phyloP scores from a whole-genome alignment of 2,329 filamentous ascomycete species.

The Fusarium zealandicum region DNA sequence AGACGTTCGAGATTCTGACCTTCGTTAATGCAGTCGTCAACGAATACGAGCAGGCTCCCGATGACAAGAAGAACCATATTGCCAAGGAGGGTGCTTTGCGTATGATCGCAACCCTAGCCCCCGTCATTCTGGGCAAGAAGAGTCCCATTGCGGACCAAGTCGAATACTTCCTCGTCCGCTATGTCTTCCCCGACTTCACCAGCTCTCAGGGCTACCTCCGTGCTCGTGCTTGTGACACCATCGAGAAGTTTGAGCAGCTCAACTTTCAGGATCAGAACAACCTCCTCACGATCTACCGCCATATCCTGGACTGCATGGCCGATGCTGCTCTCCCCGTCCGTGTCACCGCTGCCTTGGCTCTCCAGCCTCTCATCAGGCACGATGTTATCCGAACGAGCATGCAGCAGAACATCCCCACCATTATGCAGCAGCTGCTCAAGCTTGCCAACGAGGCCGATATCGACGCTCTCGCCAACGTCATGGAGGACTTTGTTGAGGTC shows the following conservation, averaged over 20 bases:
- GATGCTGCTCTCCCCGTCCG: conserved; percentile 92
- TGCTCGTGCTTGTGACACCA: conserved; percentile 92
- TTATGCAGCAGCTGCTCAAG: conserved; percentile 98
- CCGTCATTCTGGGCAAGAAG: conserved; percentile 96
- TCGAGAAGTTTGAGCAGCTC: conserved; percentile 97
- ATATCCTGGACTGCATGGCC: conserved; percentile 96
- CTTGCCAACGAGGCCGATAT: conserved; percentile 98
- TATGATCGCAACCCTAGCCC: conserved; percentile 95
- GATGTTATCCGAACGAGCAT: conserved; percentile 93
- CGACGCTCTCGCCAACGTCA: conserved; percentile 95
- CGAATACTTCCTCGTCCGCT: conserved; percentile 97
- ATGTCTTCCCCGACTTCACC: conserved; percentile 97
- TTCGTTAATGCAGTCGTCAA: conserved; percentile 97
- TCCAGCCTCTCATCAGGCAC: conserved; percentile 95
- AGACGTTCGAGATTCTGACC: conserved; percentile 91
- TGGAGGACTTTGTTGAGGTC: conserved; percentile 99
- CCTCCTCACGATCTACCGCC: conserved; percentile 92
- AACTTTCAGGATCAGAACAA: conserved; percentile 98
- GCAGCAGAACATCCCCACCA: conserved; percentile 97
- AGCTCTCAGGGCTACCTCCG: conserved; percentile 91
- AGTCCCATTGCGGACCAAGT: conserved; percentile 97
- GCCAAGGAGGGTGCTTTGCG: conserved; percentile 96
- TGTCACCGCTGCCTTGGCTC: conserved; percentile 89
- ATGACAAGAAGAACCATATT: conserved; percentile 89
- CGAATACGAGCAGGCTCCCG: conserved; percentile 83